Conservation (phyloP, 2,329 filamentous ascomycete species). For the Fusarium globosum region DNA sequence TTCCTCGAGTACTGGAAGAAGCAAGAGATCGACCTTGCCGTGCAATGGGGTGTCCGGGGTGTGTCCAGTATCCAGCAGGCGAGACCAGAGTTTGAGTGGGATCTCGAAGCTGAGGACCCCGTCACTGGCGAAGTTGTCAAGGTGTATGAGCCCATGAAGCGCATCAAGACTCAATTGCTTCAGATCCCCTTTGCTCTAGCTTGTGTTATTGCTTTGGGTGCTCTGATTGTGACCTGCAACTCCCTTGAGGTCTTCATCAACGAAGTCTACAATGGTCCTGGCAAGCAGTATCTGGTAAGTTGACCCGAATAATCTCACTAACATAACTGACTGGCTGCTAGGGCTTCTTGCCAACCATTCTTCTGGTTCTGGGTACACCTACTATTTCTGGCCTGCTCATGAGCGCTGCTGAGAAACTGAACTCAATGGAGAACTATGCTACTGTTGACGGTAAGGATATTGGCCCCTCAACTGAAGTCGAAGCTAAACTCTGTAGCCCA, state of each 20-base stretch:
- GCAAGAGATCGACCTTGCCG: conserved; percentile 85
- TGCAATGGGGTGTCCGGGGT: conserved; percentile 89
- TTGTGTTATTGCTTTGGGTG: conserved; percentile 78
- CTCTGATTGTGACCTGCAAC: conserved; percentile 87
- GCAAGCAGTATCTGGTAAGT: conserved; percentile 83
- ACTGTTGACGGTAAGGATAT: conserved; percentile 72
- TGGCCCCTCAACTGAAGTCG: conserved; percentile 13
- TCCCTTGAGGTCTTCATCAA: conserved; percentile 95
- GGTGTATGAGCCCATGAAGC: conserved; percentile 80
- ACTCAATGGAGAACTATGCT: conserved; percentile 90
- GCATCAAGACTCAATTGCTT: conserved; percentile 80
- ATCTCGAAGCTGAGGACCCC: conserved; percentile 80
- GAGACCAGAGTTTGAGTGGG: conserved; percentile 81
- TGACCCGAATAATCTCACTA: neutral
- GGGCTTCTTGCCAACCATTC: conserved; percentile 88
- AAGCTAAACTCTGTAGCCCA: conserved; percentile 64
- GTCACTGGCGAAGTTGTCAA: conserved; percentile 83
- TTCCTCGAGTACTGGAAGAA: conserved; percentile 98
- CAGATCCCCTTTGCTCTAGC: conserved; percentile 86
- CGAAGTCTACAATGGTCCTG: conserved; percentile 89
- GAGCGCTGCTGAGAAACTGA: conserved; percentile 79
- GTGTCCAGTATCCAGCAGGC: conserved; percentile 85
- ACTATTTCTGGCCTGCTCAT: conserved; percentile 81
- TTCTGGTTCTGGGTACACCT: conserved; percentile 85
- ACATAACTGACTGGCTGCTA: conserved; percentile 50